These are phyloP conservation scores for Solanum dulcamara DNA, from an alignment of 257 asterid species.

Conservation along the genomic window DNA sequence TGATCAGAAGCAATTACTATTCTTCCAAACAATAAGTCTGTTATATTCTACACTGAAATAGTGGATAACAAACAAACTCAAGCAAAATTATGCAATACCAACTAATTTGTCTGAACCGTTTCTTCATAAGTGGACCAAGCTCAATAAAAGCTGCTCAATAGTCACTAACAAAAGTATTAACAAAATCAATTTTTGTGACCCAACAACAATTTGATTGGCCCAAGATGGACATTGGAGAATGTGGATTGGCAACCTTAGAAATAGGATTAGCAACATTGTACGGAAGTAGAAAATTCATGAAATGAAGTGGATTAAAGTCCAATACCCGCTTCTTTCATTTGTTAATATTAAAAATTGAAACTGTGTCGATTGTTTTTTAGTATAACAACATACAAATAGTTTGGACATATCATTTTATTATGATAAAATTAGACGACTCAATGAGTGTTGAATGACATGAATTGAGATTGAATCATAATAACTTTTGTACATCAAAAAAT, in stretches of 20 bases:
- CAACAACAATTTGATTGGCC: constrained; percentile 13
- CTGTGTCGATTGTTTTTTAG: neutral
- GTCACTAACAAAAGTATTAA: neutral
- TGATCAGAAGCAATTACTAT: constrained; percentile 8
- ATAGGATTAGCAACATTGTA: neutral
- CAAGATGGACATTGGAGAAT: constrained; percentile 8
- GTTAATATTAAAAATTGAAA: neutral
- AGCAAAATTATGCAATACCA: constrained; percentile 12
- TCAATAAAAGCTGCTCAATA: constrained; percentile 1
- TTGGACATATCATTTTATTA: neutral
- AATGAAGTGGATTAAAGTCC: neutral
- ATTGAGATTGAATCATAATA: neutral
- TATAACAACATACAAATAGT: neutral
- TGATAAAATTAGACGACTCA: neutral
- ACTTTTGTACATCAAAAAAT: neutral
- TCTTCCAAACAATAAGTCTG: constrained; percentile 4
- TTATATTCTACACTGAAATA: constrained; percentile 6
- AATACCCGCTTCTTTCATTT: neutral
- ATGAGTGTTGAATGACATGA: neutral
- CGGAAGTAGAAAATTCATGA: constrained; percentile 3
- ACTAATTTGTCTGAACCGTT: constrained; percentile 1
- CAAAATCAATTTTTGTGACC: constrained; percentile 6
- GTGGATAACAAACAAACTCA: neutral
- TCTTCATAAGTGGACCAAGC: constrained; percentile 13
- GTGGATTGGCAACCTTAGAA: neutral